Conservation (phyloP, 176 grass and related monocot species). For the Bromus sterilis region DNA sequence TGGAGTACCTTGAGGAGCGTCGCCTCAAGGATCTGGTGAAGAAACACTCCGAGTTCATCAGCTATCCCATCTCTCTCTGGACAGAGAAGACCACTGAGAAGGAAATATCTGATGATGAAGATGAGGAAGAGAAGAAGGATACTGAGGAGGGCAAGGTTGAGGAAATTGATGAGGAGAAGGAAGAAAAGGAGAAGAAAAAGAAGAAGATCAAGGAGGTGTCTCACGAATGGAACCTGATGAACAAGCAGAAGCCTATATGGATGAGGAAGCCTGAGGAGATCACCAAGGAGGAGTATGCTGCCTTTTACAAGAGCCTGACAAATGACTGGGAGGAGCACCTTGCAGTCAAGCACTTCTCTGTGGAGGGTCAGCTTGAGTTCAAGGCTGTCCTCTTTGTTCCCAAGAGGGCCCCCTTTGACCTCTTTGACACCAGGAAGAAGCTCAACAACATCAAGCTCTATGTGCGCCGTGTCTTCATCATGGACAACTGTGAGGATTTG, state of each 20-base stretch:
- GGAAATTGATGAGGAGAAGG: constrained; percentile 89
- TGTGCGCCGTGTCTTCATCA: constrained; percentile 90
- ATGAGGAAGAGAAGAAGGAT: constrained; percentile 96
- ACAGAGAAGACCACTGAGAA: constrained; percentile 95
- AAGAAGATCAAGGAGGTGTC: constrained; percentile 99
- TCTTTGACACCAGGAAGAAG: constrained; percentile 96
- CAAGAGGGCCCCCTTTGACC: constrained; percentile 91
- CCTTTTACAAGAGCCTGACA: constrained; percentile 96
- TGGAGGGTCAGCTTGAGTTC: constrained; percentile 97
- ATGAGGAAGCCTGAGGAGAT: constrained; percentile 99
- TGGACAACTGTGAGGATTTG: constrained; percentile 97
- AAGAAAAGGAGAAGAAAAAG: constrained; percentile 90
- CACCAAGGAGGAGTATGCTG: constrained; percentile 93
- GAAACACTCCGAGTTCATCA: constrained; percentile 99
- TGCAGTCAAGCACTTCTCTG: constrained; percentile 93
- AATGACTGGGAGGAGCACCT: constrained; percentile 99
- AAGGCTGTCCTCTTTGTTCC: constrained; percentile 94
- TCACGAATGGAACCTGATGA: constrained; percentile 82
- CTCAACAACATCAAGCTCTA: constrained; percentile 96
- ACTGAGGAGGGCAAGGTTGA: constrained; percentile 89
- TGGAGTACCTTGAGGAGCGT: constrained; percentile 95
- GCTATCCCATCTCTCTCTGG: constrained; percentile 95
- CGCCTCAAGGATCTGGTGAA: constrained; percentile 92
- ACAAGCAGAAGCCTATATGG: constrained; percentile 99
- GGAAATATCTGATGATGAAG: constrained; percentile 97